These are phyloP conservation scores for Aspergillus saccharolyticus DNA, from an alignment of 495 filamentous ascomycete species.

Conservation along the genomic window DNA sequence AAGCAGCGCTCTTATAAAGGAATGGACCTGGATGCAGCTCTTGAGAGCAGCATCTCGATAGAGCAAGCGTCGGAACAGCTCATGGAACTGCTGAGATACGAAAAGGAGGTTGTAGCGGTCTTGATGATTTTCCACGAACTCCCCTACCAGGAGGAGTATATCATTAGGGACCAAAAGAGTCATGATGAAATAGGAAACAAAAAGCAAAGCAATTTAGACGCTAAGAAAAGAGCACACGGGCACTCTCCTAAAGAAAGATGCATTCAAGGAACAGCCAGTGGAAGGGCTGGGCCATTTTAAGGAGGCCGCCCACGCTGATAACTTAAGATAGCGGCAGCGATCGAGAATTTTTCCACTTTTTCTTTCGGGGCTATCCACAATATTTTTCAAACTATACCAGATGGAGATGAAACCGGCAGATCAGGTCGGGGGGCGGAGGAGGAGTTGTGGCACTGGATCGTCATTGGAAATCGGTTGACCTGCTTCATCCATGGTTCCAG, in stretches of 20 bases:
- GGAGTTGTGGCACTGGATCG: constrained; percentile 10
- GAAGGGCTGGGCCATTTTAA: background rate
- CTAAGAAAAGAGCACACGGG: background rate
- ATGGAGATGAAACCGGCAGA: background rate
- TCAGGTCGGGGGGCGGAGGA: constrained; percentile 8
- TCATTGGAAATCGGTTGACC: constrained; percentile 15
- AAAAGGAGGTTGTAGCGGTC: constrained; percentile 33
- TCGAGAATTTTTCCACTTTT: background rate
- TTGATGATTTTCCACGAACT: constrained; percentile 22
- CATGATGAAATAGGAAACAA: background rate
- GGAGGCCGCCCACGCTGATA: background rate
- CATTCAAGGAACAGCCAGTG: background rate
- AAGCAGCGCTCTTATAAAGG: constrained; percentile 23
- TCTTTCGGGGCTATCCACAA: constrained; percentile 5
- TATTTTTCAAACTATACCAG: background rate
- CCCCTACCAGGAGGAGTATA: constrained; percentile 29
- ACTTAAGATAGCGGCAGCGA: constrained; percentile 6
- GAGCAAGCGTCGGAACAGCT: constrained; percentile 26
- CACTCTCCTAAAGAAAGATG: background rate
- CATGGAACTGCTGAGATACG: constrained; percentile 27
- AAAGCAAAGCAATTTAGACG: background rate
- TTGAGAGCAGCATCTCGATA: constrained; percentile 22
- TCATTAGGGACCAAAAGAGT: constrained; percentile 24
- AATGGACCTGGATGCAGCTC: constrained; percentile 16
- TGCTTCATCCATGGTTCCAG: constrained; percentile 14